These are phyloP conservation scores for Phytophthora constricta DNA, from an alignment of 352 stramenopile genomes.

Conservation along the genomic window DNA sequence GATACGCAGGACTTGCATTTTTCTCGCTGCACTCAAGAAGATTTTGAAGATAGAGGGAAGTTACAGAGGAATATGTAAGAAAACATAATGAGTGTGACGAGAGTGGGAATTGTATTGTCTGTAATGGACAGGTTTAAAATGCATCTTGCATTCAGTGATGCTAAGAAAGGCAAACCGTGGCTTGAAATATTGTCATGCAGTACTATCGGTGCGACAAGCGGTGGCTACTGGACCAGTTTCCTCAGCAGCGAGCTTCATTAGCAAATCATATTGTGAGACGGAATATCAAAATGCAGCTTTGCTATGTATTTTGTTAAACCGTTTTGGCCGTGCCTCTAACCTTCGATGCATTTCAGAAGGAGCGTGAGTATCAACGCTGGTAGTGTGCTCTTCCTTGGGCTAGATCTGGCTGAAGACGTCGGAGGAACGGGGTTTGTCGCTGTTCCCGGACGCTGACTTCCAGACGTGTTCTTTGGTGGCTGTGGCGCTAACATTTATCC, in stretches of 20 bases:
- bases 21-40: background rate
- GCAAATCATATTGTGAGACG: background rate
- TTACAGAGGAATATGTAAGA: too few species aligned
- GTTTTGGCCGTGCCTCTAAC: constrained; percentile 28
- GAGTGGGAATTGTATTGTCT: background rate
- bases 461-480: too few species aligned
- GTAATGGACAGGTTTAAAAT: constrained; percentile 23
- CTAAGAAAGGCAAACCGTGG: background rate
- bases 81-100: too few species aligned
- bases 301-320: constrained; percentile 22
- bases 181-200: constrained; percentile 17
- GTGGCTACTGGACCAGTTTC: constrained; percentile 22
- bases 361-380: constrained; percentile 16
- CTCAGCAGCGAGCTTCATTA: constrained; percentile 6
- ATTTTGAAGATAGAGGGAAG: background rate
- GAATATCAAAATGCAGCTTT: constrained; percentile 29
- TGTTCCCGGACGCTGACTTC: too few species aligned
- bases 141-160: constrained; percentile 13
- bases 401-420: too few species aligned
- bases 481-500: too few species aligned
- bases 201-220: constrained; percentile 30
- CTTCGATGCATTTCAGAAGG: constrained; percentile 24
- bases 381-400: too few species aligned
- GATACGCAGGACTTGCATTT: too few species aligned
- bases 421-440: too few species aligned